Evolutionary conservation across 202 grass and related monocot genomes (phyloP).

Genomic region (Miscanthus sacchariflorus): DNA sequence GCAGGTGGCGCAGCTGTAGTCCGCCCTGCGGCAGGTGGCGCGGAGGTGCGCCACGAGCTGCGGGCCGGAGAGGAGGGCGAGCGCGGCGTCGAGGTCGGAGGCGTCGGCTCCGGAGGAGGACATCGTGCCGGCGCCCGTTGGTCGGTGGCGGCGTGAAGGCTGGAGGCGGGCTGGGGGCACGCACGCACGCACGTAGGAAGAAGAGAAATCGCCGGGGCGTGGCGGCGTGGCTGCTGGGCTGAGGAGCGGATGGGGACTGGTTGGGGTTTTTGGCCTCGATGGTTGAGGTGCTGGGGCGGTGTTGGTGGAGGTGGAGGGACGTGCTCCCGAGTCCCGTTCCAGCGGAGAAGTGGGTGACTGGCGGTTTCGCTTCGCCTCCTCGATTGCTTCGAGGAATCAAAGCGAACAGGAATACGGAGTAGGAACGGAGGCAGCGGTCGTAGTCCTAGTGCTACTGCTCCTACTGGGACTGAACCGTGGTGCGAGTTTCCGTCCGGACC

Average conservation of each 20-base stretch:
- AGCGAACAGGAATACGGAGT: no score
- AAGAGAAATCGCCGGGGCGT: background rate
- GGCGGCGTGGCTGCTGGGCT: background rate
- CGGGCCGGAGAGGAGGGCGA: slow-evolving; percentile 34
- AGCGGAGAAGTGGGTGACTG: no score
- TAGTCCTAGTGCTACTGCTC: no score
- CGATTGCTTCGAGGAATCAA: no score
- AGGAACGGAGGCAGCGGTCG: no score
- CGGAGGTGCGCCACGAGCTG: slow-evolving; percentile 33
- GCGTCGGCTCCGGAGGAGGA: background rate
- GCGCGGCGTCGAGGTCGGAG: background rate
- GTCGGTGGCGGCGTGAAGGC: background rate
- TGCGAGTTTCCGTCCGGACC: no score
- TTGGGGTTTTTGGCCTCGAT: background rate
- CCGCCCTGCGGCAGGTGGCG: background rate
- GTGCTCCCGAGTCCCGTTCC: background rate
- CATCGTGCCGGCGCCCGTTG: slow-evolving; percentile 11
- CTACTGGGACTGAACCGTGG: no score
- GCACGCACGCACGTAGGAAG: slow-evolving; percentile 3
- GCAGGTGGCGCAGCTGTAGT: slow-evolving; percentile 3
- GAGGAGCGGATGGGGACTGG: background rate
- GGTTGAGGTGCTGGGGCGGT: background rate
- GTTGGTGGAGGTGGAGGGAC: background rate
- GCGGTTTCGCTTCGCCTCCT: no score
- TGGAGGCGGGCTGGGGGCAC: background rate